phyloP scores from a whole-genome alignment of 1,284 basidiomycete species.

The Cryptococcus sp. region DNA sequence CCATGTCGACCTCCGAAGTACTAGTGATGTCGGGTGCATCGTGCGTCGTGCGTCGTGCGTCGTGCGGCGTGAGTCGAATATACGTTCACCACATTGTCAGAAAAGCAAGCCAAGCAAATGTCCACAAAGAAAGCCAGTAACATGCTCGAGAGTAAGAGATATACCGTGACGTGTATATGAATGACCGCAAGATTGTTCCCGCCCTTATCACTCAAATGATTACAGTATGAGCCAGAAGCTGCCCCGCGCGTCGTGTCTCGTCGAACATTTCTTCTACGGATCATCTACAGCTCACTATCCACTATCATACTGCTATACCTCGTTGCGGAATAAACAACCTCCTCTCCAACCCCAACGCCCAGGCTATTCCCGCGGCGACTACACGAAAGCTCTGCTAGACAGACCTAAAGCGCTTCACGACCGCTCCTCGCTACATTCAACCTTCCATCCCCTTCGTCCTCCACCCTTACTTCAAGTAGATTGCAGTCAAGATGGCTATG shows the following conservation, averaged over 20 bases:
- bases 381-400: slow-evolving; percentile 8
- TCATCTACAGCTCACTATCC: neutral
- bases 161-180: no score
- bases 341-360: no score
- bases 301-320: neutral
- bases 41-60: neutral
- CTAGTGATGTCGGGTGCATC: slow-evolving; percentile 29
- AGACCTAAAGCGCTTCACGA: no score
- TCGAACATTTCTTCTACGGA: slow-evolving; percentile 8
- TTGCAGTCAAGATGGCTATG: slow-evolving; percentile 23
- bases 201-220: slow-evolving; percentile 7
- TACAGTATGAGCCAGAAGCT: neutral
- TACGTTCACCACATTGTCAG: neutral
- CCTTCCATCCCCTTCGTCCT: neutral
- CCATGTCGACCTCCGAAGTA: slow-evolving; percentile 53
- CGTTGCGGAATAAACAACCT: neutral
- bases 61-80: neutral
- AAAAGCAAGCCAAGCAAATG: neutral
- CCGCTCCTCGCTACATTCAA: slow-evolving; percentile 2
- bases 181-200: no score
- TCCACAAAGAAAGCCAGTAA: no score
- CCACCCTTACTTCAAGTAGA: neutral
- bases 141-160: no score
- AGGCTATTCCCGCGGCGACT: no score
- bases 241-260: slow-evolving; percentile 18